Conservation (phyloP, 495 filamentous ascomycete genomes). For the Massariosphaeria phaeospora region DNA sequence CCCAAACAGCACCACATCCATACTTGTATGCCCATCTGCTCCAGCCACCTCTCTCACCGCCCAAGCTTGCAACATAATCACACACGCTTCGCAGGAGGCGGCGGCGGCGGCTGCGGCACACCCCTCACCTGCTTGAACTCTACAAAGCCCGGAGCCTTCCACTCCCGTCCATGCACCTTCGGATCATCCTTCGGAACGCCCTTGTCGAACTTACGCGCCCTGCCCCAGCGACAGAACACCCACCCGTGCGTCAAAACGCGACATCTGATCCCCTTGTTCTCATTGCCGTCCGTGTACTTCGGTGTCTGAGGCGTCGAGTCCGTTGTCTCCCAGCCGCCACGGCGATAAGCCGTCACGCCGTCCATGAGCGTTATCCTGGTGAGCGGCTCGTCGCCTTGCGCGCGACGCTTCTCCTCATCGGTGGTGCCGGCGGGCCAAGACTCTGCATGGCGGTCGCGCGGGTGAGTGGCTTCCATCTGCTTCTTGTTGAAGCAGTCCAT, state of each 20-base stretch:
- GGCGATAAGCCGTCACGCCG: constrained; percentile 24
- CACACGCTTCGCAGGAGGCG: too few species aligned
- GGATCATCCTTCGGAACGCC: neutral
- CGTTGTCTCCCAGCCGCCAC: constrained; percentile 21
- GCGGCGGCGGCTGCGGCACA: too few species aligned
- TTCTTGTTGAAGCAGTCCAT: constrained; percentile 24
- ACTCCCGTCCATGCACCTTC: constrained; percentile 14
- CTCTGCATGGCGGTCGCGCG: neutral
- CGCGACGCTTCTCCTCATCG: constrained; percentile 7
- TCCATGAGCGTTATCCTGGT: constrained; percentile 6
- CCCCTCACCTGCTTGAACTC: constrained; percentile 17
- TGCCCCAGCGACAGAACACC: constrained; percentile 29
- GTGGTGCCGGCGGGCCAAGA: neutral
- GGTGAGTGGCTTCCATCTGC: constrained; percentile 7
- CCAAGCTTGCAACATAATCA: too few species aligned
- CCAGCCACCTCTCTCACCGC: too few species aligned
- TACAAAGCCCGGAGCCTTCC: constrained; percentile 19
- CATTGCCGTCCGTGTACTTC: neutral
- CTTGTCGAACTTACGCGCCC: constrained; percentile 13
- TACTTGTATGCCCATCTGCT: too few species aligned
- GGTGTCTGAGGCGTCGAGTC: neutral
- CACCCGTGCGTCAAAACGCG: constrained; percentile 21
- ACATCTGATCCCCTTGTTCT: constrained; percentile 16
- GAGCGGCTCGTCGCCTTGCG: constrained; percentile 10
- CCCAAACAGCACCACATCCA: too few species aligned